Percentiles rank a stretch among this genome's conserved stretches.
Conservation (phyloP, 192 early-diverging fungal genomes). For the Glomus cerebriforme region DNA sequence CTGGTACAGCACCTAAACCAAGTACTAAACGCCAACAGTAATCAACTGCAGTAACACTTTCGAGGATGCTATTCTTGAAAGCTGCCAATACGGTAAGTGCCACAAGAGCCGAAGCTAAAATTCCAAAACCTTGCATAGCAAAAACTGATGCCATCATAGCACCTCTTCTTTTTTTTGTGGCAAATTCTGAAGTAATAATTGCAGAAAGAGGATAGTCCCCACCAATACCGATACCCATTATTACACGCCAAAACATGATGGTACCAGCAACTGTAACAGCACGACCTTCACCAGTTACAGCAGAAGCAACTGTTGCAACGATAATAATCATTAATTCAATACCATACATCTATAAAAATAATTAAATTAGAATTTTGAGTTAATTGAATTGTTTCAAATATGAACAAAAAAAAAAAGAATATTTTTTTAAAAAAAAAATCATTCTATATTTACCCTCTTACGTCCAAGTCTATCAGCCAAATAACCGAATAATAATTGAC, state of each 20-base stretch:
- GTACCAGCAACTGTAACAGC: slow-evolving; percentile 52
- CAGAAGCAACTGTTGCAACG: slow-evolving; percentile 80
- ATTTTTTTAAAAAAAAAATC: no score
- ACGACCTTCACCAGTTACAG: slow-evolving; percentile 64
- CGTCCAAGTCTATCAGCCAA: slow-evolving; percentile 89
- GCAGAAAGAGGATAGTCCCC: slow-evolving; percentile 96
- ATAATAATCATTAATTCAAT: slow-evolving; percentile 91
- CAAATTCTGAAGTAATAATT: slow-evolving; percentile 89
- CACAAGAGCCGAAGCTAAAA: slow-evolving; percentile 73
- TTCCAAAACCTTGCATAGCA: slow-evolving; percentile 91
- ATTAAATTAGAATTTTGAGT: no score
- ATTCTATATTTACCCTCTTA: slow-evolving; percentile 47
- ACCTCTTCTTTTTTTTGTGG: slow-evolving; percentile 74
- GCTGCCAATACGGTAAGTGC: slow-evolving; percentile 65
- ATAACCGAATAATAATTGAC: slow-evolving; percentile 82
- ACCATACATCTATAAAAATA: slow-evolving; percentile 69
- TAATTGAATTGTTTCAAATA: no score
- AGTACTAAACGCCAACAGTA: slow-evolving; percentile 86
- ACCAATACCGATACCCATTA: slow-evolving; percentile 92
- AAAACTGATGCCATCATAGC: slow-evolving; percentile 84
- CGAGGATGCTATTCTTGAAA: slow-evolving; percentile 53
- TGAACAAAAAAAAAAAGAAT: no score
- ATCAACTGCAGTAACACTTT: slow-evolving; percentile 68
- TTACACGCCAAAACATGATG: slow-evolving; percentile 82
- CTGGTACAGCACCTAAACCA: slow-evolving; percentile 79